Conservation (phyloP, 495 filamentous ascomycete species). For the Aspergillus leporis region DNA sequence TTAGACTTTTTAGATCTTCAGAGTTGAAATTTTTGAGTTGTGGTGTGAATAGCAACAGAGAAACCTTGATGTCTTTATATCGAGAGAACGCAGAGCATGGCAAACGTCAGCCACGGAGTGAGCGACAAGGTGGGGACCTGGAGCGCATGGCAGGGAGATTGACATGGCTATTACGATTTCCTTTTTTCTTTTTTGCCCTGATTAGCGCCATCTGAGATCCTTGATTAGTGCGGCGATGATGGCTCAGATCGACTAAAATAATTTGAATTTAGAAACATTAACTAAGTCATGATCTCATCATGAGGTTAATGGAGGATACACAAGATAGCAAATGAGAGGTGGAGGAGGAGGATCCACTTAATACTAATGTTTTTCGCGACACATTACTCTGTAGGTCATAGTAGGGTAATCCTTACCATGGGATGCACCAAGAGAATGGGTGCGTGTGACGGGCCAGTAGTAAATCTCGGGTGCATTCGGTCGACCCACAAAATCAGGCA, state of each 20-base stretch:
- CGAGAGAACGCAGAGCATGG: constrained; percentile 9
- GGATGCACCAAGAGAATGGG: background rate
- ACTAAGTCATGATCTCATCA: constrained; percentile 21
- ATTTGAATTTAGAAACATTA: constrained; percentile 23
- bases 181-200: constrained; percentile 8
- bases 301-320: background rate
- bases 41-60: constrained; percentile 9
- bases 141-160: constrained; percentile 22
- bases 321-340: background rate
- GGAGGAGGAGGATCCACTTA: background rate
- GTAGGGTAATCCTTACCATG: background rate
- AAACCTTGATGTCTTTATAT: constrained; percentile 25
- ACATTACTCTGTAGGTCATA: background rate
- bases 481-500: background rate
- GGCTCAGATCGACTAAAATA: constrained; percentile 14
- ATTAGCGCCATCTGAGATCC: constrained; percentile 4
- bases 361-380: background rate
- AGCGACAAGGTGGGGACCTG: constrained; percentile 11
- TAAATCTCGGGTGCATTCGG: background rate
- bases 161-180: constrained; percentile 16
- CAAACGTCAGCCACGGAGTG: constrained; percentile 4
- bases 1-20: background rate
- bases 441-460: background rate
- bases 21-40: background rate
- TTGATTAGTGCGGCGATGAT: constrained; percentile 11